Evolutionary conservation across 163 green algal genomes (phyloP).

Genomic region (Dunaliella salina): DNA sequence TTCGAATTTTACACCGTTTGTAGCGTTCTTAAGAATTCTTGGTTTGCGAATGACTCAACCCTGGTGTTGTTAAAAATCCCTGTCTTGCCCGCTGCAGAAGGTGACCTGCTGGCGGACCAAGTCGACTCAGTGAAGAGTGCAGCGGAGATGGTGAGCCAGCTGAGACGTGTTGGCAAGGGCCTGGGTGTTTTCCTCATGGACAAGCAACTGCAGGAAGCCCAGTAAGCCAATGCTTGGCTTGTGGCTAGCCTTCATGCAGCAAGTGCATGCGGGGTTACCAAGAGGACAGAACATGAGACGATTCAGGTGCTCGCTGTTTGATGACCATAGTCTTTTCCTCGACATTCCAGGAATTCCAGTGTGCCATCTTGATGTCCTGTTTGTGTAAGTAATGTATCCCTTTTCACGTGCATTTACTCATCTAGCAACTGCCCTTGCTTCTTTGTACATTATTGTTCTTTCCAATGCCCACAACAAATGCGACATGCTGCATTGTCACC

Average conservation of each 20-base stretch:
- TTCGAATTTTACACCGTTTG: too few relatives aligned
- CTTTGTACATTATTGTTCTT: not conserved
- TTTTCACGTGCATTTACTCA: not conserved
- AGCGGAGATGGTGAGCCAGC: conserved; percentile 81
- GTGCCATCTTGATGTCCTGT: too few relatives aligned
- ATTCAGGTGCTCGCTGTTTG: too few relatives aligned
- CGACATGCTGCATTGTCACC: not conserved
- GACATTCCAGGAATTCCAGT: too few relatives aligned
- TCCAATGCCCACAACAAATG: not conserved
- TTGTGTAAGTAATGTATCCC: not conserved
- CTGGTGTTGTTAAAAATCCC: too few relatives aligned
- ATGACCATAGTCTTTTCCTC: too few relatives aligned
- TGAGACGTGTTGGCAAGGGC: conserved; percentile 88
- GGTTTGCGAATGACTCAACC: too few relatives aligned
- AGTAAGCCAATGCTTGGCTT: not conserved
- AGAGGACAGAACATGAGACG: too few relatives aligned
- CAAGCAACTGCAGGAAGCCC: conserved; percentile 33
- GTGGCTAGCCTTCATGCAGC: not conserved
- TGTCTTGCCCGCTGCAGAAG: conserved; percentile 39
- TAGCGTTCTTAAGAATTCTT: too few relatives aligned
- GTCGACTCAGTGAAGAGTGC: conserved; percentile 82
- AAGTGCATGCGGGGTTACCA: not conserved
- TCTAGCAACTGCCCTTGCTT: too few relatives aligned
- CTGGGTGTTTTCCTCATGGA: conserved; percentile 85
- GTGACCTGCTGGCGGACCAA: conserved; percentile 86